phyloP scores from a whole-genome alignment of 2,329 filamentous ascomycete species.

The Blastomyces silverae region DNA sequence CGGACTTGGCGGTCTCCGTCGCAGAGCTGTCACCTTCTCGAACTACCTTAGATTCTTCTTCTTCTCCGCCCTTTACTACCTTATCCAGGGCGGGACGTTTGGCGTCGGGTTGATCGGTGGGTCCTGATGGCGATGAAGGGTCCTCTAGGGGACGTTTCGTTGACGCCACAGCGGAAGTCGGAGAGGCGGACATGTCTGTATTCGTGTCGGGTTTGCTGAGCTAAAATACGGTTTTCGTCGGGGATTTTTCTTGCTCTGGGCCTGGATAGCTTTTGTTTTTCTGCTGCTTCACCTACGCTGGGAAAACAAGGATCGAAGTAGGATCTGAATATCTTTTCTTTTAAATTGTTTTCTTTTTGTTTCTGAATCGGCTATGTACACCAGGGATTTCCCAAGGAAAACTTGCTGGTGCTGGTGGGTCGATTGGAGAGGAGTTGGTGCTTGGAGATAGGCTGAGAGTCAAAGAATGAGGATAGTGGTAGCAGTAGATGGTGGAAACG shows the following conservation, averaged over 20 bases:
- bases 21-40: constrained; percentile 15
- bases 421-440: constrained; percentile 37
- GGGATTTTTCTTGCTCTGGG: constrained; percentile 20
- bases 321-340: constrained; percentile 41
- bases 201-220: constrained; percentile 17
- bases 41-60: constrained; percentile 37
- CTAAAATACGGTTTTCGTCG: constrained; percentile 20
- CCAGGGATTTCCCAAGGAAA: constrained; percentile 82
- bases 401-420: constrained; percentile 69
- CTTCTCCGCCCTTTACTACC: constrained; percentile 63
- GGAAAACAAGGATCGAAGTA: constrained; percentile 38
- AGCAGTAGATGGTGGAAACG: constrained; percentile 23
- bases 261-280: constrained; percentile 12
- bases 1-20: constrained; percentile 43
- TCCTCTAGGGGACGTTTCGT: constrained; percentile 93
- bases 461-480: constrained; percentile 5
- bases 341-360: constrained; percentile 49
- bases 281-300: constrained; percentile 36
- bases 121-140: constrained; percentile 85
- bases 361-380: constrained; percentile 65
- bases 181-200: constrained; percentile 61
- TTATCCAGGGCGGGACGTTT: constrained; percentile 97
- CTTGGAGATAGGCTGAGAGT: constrained; percentile 21
- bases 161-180: constrained; percentile 43
- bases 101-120: constrained; percentile 88